These are phyloP conservation scores for Phaeomoniella chlamydospora DNA, from an alignment of 2,329 filamentous ascomycete species.

Conservation along the genomic window DNA sequence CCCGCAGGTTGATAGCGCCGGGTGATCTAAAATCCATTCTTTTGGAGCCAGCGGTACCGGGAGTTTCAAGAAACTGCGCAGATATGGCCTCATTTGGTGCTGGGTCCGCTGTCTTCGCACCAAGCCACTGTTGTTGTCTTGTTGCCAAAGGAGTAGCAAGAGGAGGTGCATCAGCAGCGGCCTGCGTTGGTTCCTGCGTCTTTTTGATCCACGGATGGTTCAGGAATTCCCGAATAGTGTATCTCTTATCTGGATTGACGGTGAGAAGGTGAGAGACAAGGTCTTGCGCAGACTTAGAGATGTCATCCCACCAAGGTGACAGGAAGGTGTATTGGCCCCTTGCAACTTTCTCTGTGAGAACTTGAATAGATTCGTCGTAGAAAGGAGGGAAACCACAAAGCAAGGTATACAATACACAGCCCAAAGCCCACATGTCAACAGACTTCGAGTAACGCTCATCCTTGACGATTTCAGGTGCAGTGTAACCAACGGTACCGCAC, in stretches of 20 bases:
- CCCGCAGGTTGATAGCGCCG: conserved; percentile 83
- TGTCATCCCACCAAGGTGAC: conserved; percentile 98
- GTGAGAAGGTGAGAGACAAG: conserved; percentile 85
- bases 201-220: conserved; percentile 85
- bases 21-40: conserved; percentile 90
- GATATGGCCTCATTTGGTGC: conserved; percentile 30
- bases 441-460: conserved; percentile 98
- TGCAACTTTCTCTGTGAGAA: conserved; percentile 93
- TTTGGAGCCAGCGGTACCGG: conserved; percentile 32
- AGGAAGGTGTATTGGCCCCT: conserved; percentile 94
- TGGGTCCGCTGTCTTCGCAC: conserved; percentile 27
- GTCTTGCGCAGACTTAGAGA: conserved; percentile 87
- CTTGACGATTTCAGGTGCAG: conserved; percentile 98
- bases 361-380: conserved; percentile 90
- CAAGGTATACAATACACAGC: conserved; percentile 90
- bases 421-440: conserved; percentile 98
- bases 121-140: conserved; percentile 47
- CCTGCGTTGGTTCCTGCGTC: conserved; percentile 51
- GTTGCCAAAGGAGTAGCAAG: conserved; percentile 49
- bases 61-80: conserved; percentile 42
- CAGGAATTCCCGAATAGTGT: conserved; percentile 83
- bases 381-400: conserved; percentile 97
- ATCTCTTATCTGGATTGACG: conserved; percentile 89
- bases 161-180: conserved; percentile 55
- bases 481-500: conserved; percentile 97